A percentile compares a stretch with the other conserved stretches of the same genome.
These are phyloP conservation scores for Candida arabinofermentans DNA, from an alignment of 805 yeast species.

Conservation along the genomic window DNA sequence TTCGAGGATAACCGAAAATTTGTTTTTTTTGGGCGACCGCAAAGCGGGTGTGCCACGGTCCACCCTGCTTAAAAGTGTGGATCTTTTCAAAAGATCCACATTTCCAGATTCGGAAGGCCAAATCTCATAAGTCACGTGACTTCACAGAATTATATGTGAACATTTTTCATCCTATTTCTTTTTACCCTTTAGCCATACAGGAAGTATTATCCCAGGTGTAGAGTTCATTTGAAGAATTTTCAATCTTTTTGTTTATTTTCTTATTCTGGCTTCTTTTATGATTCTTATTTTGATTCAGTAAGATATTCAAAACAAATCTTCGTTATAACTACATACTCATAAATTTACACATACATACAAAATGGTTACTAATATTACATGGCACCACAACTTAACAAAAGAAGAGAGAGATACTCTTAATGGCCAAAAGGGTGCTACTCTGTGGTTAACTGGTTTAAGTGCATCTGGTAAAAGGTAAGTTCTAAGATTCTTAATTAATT, in stretches of 20 bases:
- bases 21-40: too few relatives aligned
- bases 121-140: neutral
- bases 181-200: neutral
- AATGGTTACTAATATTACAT: conserved; percentile 95
- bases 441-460: conserved; percentile 94
- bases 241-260: neutral
- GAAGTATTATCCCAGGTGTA: too few relatives aligned
- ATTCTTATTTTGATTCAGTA: neutral
- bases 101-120: neutral
- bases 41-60: too few relatives aligned
- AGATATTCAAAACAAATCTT: neutral
- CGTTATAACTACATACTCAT: neutral
- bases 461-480: conserved; percentile 78
- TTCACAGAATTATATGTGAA: neutral
- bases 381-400: conserved; percentile 89
- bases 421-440: conserved; percentile 81
- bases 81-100: neutral
- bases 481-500: conserved; percentile 22
- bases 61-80: too few relatives aligned
- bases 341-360: conserved; percentile 1
- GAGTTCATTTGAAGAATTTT: too few relatives aligned
- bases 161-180: neutral
- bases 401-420: conserved; percentile 70
- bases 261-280: neutral
- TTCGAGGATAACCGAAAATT: too few relatives aligned